Base-by-base conservation (phyloP, 352 stramenopile species). In the Pythium grandisporangium region DNA sequence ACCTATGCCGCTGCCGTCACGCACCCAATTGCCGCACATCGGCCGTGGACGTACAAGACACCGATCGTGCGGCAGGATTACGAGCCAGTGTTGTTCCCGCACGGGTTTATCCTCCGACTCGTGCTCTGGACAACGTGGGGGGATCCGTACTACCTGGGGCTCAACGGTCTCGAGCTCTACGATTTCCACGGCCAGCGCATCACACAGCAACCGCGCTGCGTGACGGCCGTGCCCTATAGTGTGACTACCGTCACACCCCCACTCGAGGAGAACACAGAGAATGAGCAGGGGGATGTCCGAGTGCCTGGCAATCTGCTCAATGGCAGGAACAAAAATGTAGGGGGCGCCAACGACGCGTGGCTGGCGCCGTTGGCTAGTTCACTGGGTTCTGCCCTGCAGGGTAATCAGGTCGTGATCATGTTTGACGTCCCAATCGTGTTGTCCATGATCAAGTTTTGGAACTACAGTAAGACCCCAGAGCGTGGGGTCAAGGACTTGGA, bases 361-460 rank as follows among this genome's bases (percentile, higher is more conserved):
- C 52, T 93, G 0, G 70, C 77, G 7, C 73, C 76, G 10, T 51
- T 93, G 0, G 76, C 79, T 0, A 84, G 75, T 41, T 93, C 79
- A 0, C 39, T 93, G 0, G 70, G 74, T 0, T n/a, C n/a, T n/a
- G 70, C 46, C 13, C 33, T 30, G 13, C 30, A 73, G 3, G 77
- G 74, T 26, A 93, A 93, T 22, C 45, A 83, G 6, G 55, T 95
- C 11, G 88, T 78, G 33, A 39, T 90, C 5, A 61, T 55, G 5
- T 95, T 90, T 41, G 74, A 95, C 23, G 40, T 43, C 0, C 81
- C 78, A 0, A 53, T 93, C 6, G 67, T 77, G 14, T 22, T 93
- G 4, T 93, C 78, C 1, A 68, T 90, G 45, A 73, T 94, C 44
- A 95, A 90, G 51, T 75, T 95, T 37, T 95, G 74, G 73, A 95